Base-by-base conservation (phyloP, 2,329 filamentous ascomycete genomes). In the Penicillium glabrum region DNA sequence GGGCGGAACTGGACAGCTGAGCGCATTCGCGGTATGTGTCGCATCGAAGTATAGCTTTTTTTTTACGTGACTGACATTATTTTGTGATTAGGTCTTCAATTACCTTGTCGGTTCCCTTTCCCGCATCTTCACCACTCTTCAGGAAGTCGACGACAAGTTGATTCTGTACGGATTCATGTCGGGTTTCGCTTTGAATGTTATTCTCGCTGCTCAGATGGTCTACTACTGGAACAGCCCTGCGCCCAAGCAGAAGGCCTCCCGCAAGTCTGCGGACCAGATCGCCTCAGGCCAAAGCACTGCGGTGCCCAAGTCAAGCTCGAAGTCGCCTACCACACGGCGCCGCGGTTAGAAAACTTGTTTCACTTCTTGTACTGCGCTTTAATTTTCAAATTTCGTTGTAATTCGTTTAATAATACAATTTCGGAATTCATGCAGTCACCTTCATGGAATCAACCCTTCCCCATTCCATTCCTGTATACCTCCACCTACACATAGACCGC, bases 141-240 rank as follows among this genome's bases (percentile, higher is more conserved):
- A 98, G 72, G 95, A 99, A 80, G 95, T 99, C 58, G 90, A 96
- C 74, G 95, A 99, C 77, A 93, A 93, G 77, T 83, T 98, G 57
- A 98, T 99, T 68, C 84, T 99, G 26, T 98, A 96, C 78, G 90
- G 93, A 50, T 98, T 96, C 81, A 79, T 98, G 54, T 91, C 92
- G 8, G 95, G 92, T 27, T 97, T 97, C 73, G 78, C 82, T n/a
- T 85, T 99, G 67, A 99, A 99, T 76, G 82, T 87, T 56, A 83
- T 99, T 55, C 82, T 99, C 56, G 93, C 93, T 14, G 77, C 83
- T 39, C 95, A 99, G 80, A 95, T 99, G 89, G 72, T 96, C 27
- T 96, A 93, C 78, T 98, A 98, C 82, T 99, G 95, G 95, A 96
- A 97, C 69, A 79, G 74, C 50, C 74, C 81, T 3, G 66, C 72